Evolutionary conservation across 1,284 basidiomycete genomes (phyloP).

Genomic region (Phellinidium pouzarii): DNA sequence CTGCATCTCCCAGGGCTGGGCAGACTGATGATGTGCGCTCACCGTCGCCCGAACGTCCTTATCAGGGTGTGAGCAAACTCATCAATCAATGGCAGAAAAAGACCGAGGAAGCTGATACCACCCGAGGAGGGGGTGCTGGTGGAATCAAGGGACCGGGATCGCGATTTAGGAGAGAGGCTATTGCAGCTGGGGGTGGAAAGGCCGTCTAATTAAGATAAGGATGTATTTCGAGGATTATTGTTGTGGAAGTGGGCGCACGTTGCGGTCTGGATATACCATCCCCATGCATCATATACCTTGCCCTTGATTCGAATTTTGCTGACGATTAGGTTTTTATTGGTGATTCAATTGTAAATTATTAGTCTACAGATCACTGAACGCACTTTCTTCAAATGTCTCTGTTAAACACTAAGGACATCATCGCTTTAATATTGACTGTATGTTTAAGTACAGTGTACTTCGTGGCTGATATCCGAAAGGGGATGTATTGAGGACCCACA

Average conservation of each 20-base stretch:
- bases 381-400: too few species aligned
- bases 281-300: too few species aligned
- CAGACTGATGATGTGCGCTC: conserved; percentile 34
- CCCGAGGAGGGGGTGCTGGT: conserved; percentile 32
- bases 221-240: background rate
- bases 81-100: conserved; percentile 82
- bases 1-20: background rate
- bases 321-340: too few species aligned
- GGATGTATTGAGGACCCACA: too few species aligned
- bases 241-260: background rate
- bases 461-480: too few species aligned
- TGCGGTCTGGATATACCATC: background rate
- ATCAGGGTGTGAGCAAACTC: conserved; percentile 71
- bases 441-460: too few species aligned
- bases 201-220: background rate
- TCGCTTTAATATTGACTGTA: too few species aligned
- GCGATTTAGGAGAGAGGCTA: conserved; percentile 14
- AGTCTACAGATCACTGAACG: too few species aligned
- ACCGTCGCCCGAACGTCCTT: conserved; percentile 66
- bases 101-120: conserved; percentile 49
- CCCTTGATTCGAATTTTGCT: too few species aligned
- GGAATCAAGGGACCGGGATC: conserved; percentile 36
- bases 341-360: too few species aligned
- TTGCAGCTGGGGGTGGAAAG: conserved; percentile 10
- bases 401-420: too few species aligned